Percentiles rank a stretch among this genome's conserved stretches.
Evolutionary conservation across 768 basidiomycete species (phyloP).

Genomic region (Chlorophyllum brunneum): DNA sequence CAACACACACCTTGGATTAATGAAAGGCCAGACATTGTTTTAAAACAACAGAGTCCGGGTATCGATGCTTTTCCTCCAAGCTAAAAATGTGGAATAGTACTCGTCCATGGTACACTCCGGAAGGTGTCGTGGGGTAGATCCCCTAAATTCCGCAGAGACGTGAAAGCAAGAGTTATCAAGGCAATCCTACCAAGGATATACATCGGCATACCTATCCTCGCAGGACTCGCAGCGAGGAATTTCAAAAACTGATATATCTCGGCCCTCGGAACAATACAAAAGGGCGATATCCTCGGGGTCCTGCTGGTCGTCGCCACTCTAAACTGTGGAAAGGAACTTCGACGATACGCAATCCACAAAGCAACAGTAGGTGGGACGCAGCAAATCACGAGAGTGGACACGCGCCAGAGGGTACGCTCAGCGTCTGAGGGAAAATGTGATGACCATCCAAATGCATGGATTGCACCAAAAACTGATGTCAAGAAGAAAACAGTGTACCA

Average conservation of each 20-base stretch:
- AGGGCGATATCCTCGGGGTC: not conserved
- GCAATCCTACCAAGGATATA: slow-evolving; percentile 4
- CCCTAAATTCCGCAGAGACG: not conserved
- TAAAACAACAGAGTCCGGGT: no score
- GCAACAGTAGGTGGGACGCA: slow-evolving; percentile 4
- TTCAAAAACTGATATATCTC: not conserved
- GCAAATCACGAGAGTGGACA: not conserved
- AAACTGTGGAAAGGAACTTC: not conserved
- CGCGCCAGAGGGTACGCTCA: slow-evolving; percentile 13
- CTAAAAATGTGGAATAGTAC: slow-evolving; percentile 1
- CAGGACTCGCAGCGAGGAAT: not conserved
- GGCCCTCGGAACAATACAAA: not conserved
- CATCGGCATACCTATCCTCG: slow-evolving; percentile 6
- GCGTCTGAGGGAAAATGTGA: slow-evolving; percentile 13
- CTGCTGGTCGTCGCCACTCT: not conserved
- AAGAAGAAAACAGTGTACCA: slow-evolving; percentile 3
- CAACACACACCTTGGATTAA: no score
- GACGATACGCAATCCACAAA: not conserved
- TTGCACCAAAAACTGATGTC: slow-evolving; percentile 16
- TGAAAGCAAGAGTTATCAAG: slow-evolving; percentile 1
- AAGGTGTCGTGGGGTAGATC: not conserved
- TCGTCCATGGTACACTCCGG: slow-evolving; percentile 2
- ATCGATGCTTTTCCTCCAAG: no score
- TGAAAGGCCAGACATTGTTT: no score
- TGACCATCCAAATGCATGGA: slow-evolving; percentile 17